Percentiles rank a stretch among this genome's conserved stretches.
Evolutionary conservation across 2,329 filamentous ascomycete genomes (phyloP).

Genomic region (Fusarium succisae): DNA sequence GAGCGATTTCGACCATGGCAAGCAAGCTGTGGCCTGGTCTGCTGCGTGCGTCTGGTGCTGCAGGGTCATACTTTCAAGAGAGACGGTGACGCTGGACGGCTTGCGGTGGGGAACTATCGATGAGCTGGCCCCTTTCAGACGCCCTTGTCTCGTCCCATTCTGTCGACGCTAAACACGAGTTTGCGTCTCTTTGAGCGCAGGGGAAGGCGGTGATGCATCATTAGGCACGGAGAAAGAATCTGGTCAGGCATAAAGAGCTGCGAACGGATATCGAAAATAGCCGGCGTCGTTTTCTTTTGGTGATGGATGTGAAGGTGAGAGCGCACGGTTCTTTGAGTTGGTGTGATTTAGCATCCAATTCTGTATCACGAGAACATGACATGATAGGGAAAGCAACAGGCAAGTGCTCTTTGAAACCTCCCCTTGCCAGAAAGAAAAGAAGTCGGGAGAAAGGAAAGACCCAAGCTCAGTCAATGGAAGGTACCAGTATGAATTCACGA

Average conservation of each 20-base stretch:
- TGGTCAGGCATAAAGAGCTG: slow-evolving; percentile 39
- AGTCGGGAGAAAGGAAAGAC: not conserved
- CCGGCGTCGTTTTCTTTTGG: slow-evolving; percentile 1
- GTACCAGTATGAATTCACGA: not conserved
- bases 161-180: slow-evolving; percentile 39
- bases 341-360: slow-evolving; percentile 2
- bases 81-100: slow-evolving; percentile 43
- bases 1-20: slow-evolving; percentile 11
- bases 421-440: not conserved
- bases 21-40: slow-evolving; percentile 17
- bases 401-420: not conserved
- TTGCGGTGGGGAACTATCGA: slow-evolving; percentile 42
- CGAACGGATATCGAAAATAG: slow-evolving; percentile 9
- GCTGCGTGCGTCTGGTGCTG: slow-evolving; percentile 31
- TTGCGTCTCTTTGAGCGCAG: slow-evolving; percentile 36
- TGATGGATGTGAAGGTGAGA: slow-evolving; percentile 17
- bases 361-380: slow-evolving; percentile 15
- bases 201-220: slow-evolving; percentile 44
- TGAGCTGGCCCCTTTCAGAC: slow-evolving; percentile 44
- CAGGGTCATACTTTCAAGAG: slow-evolving; percentile 38
- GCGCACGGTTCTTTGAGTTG: slow-evolving; percentile 8
- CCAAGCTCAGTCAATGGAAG: not conserved
- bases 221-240: slow-evolving; percentile 37
- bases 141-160: slow-evolving; percentile 44
- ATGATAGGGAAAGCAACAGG: not conserved